phyloP scores from a whole-genome alignment of 495 filamentous ascomycete species.

The Talaromyces stipitatus region DNA sequence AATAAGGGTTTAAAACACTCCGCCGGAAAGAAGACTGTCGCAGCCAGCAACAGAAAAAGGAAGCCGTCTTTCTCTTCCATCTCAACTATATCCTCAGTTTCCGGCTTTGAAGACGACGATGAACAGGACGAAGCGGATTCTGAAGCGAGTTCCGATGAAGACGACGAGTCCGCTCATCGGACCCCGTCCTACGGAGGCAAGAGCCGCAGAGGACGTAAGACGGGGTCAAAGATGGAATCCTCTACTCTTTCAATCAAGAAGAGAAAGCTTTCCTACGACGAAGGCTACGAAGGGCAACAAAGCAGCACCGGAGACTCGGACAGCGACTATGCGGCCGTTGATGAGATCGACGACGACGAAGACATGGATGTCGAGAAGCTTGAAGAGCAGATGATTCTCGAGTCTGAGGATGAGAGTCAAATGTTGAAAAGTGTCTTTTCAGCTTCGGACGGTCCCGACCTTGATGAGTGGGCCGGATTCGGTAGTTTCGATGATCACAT shows the following conservation, averaged over 20 bases:
- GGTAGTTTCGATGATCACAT: slow-evolving; percentile 42
- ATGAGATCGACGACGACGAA: slow-evolving; percentile 74
- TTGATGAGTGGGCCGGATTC: slow-evolving; percentile 51
- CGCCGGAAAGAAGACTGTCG: slow-evolving; percentile 20
- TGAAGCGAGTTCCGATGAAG: slow-evolving; percentile 26
- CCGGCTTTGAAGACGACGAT: slow-evolving; percentile 34
- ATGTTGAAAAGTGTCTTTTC: slow-evolving; percentile 15
- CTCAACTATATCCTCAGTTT: slow-evolving; percentile 37
- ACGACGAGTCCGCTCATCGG: slow-evolving; percentile 38
- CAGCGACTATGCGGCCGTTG: slow-evolving; percentile 66
- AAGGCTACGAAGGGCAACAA: slow-evolving; percentile 51
- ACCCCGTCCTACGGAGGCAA: slow-evolving; percentile 45
- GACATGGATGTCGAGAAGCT: slow-evolving; percentile 62
- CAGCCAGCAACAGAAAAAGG: slow-evolving; percentile 26
- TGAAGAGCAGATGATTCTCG: slow-evolving; percentile 67
- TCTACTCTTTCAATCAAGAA: slow-evolving; percentile 28
- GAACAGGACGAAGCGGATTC: slow-evolving; percentile 42
- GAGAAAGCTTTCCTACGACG: slow-evolving; percentile 53
- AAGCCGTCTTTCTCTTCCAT: slow-evolving; percentile 33
- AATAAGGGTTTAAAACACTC: slow-evolving; percentile 16
- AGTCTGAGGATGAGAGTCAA: slow-evolving; percentile 40
- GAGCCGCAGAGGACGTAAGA: slow-evolving; percentile 31
- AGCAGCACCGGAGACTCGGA: slow-evolving; percentile 43
- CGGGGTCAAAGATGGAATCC: slow-evolving; percentile 28
- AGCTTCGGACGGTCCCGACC: slow-evolving; percentile 26